Conservation (phyloP, 495 filamentous ascomycete genomes). For the Penicillium roqueforti region DNA sequence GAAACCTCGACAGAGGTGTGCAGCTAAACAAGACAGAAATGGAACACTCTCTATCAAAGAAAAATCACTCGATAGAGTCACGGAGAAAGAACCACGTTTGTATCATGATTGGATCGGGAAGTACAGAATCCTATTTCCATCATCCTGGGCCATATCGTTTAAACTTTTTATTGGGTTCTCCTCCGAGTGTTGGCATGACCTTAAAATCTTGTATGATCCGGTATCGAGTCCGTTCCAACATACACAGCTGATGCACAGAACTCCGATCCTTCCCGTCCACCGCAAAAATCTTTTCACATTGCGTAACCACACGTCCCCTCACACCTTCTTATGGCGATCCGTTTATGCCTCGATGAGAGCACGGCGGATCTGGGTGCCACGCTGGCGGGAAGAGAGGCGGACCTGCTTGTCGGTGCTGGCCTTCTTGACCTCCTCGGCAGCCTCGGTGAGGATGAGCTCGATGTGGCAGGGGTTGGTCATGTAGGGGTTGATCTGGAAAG, state of each 20-base stretch:
- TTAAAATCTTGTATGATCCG: conserved; percentile 43
- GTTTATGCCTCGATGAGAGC: conserved; percentile 77
- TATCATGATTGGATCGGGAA: conserved; percentile 31
- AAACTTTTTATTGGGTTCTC: conserved; percentile 38
- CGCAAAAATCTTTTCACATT: conserved; percentile 27
- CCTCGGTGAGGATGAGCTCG: conserved; percentile 98
- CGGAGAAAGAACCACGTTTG: conserved; percentile 28
- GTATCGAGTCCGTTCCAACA: conserved; percentile 37
- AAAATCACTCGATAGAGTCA: conserved; percentile 10
- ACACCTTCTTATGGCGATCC: conserved; percentile 25
- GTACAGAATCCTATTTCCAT: conserved; percentile 29
- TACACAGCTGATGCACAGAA: conserved; percentile 28
- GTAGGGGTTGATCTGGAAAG: conserved; percentile 89
- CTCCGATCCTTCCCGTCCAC: conserved; percentile 29
- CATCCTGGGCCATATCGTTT: conserved; percentile 28
- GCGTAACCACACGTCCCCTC: conserved; percentile 20
- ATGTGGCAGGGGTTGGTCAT: conserved; percentile 99
- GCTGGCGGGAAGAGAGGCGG: conserved; percentile 81
- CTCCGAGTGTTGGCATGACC: conserved; percentile 30
- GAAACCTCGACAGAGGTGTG: not conserved
- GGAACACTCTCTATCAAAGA: not conserved
- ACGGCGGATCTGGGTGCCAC: conserved; percentile 70
- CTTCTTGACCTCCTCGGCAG: conserved; percentile 79
- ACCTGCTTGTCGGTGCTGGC: conserved; percentile 55
- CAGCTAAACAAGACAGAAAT: not conserved